Evolutionary conservation across 2,329 filamentous ascomycete genomes (phyloP), one percentile per base, ranked within the genome.

Genomic region (Fusarium incarnatum): DNA sequence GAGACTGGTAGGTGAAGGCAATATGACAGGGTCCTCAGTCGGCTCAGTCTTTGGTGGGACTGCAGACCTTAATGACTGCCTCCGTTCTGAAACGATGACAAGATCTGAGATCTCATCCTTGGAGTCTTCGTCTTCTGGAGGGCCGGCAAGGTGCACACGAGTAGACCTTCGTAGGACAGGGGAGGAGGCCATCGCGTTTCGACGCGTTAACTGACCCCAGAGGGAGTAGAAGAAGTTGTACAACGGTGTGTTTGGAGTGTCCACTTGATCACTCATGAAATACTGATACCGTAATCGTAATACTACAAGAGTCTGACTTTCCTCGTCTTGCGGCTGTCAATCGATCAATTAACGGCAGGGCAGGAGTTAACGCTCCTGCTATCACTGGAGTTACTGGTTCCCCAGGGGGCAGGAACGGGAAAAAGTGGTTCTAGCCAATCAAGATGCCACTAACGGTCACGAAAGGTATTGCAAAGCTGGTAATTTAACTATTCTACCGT

Each of bases 371-470:
- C 18, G 34, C 34, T 37, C 34, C 34, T 12, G 34, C 34, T 3
- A 37, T 37, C 1, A 37, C 34, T 4, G 18, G 34, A 37, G 34
- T 37, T 37, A 37, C 18, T 37, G 10, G 34, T n/a, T 37, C 10
- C 30, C 32, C 18, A 37, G 10, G 18, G 34, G 34, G 34, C 10
- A 37, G 34, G 34, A n/a, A 37, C 18, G 18, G 34, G 34, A 37
- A 37, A 37, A 37, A 37, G 34, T 37, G 34, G 34, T 4, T 37
- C 34, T 37, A n/a, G 34, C 34, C 18, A 37, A 37, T 37, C 18
- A 37, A 37, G 1, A n/a, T 12, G 6, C 4, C 34, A 7, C 34
- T n/a, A 11, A 11, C 0, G 18, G 10, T 12, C 18, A 0, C 34
- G 10, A 37, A 37, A 37, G 6, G 10, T n/a, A 7, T 3, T 4